Evolutionary conservation across 2,329 filamentous ascomycete species (phyloP).

Genomic region (Aspergillus terreus): DNA sequence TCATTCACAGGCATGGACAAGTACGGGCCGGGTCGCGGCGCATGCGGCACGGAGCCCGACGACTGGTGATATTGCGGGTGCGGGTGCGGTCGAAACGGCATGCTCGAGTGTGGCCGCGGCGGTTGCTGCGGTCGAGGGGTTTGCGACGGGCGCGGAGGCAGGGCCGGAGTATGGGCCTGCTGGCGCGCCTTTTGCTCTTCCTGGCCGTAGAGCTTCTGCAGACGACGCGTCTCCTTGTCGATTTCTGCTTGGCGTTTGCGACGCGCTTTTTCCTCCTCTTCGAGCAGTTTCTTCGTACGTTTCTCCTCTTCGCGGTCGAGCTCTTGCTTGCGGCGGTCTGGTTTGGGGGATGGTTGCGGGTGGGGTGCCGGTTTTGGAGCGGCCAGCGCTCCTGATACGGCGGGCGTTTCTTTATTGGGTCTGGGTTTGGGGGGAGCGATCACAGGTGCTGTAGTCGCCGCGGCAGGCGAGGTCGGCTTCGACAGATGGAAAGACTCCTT

Average conservation of each 20-base stretch:
- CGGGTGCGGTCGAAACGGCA: conserved; percentile 3
- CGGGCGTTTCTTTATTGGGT: background rate
- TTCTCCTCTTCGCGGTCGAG: conserved; percentile 46
- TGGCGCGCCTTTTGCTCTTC: conserved; percentile 35
- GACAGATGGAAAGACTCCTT: conserved; percentile 74
- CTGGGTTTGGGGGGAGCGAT: background rate
- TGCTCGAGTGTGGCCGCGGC: conserved; percentile 12
- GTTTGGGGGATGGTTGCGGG: conserved; percentile 4
- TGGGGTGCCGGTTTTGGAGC: background rate
- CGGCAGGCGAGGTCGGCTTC: background rate
- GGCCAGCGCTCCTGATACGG: background rate
- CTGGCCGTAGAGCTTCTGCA: conserved; percentile 56
- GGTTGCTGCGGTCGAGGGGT: conserved; percentile 11
- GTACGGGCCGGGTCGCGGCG: conserved; percentile 1
- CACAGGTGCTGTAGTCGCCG: background rate
- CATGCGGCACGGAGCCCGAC: conserved; percentile 9
- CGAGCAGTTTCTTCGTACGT: conserved; percentile 50
- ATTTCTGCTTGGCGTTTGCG: conserved; percentile 51
- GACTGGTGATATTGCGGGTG: conserved; percentile 13
- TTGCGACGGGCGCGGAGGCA: conserved; percentile 19
- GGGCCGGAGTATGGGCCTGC: conserved; percentile 18
- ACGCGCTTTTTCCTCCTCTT: conserved; percentile 51
- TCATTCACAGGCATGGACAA: background rate
- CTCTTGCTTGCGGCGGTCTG: conserved; percentile 30
- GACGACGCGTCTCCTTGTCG: conserved; percentile 73